Base-by-base conservation (phyloP, 805 yeast species). In the Clavispora fructus region DNA sequence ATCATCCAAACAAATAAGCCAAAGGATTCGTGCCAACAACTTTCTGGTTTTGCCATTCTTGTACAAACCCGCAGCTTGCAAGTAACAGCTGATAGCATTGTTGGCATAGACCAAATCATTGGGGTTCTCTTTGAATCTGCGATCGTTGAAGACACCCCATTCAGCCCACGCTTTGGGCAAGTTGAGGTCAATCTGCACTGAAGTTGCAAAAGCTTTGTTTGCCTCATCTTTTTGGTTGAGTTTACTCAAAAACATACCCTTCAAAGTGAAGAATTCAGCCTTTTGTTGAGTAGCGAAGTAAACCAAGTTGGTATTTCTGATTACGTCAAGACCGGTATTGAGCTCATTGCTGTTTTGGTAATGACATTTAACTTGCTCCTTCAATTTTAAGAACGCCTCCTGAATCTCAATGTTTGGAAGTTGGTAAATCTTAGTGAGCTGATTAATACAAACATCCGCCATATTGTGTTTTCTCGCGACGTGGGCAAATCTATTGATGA, bases 161-260 rank as follows among this genome's bases (percentile, higher is more conserved):
- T 95, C 97, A 4, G 97, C 98, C 99, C 99, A 94, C 0, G 99
- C 98, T 63, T 94, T 92, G 1, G 98, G 96, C 40, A 94, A 67
- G 58, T 91, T 89, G 55, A 92, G 77, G 60, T 95, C 99, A 47
- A 94, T 83, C 64, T 94, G 98, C 16, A 94, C 97, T 1, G 99
- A 97, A 2, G 97, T 88, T 1, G 98, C 96, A 71, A 94, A 94
- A 0, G 97, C 97, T 62, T 94, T 96, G 61, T 94, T 91, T 12
- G 99, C 98, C 58, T 92, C 97, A 49, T 92, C 98, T 53, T 83
- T 82, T 39, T 88, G 92, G 55, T 88, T 84, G 56, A 94, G 73
- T 62, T 90, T 92, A 17, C 96, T 95, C 57, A 92, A 77, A 60
- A 95, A 94, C 97, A 94, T 94, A 53, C 99, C 99, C 73, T 95